A percentile compares a stretch with the other conserved stretches of the same genome.
These are phyloP conservation scores for Suillus hirtellus DNA, from an alignment of 768 basidiomycete genomes.

Conservation along the genomic window DNA sequence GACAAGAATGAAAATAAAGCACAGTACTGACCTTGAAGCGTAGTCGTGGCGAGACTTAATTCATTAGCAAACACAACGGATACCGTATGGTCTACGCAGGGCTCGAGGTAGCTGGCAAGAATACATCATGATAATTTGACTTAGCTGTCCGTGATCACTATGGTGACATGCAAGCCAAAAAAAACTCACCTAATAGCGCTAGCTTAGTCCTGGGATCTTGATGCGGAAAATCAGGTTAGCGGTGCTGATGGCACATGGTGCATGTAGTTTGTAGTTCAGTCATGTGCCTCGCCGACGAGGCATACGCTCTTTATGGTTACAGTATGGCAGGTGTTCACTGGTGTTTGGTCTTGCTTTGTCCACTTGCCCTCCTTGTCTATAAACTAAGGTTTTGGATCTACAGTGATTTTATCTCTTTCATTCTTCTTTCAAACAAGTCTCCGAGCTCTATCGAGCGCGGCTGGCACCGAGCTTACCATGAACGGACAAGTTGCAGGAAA, in stretches of 20 bases:
- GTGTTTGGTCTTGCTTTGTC: conserved; percentile 8
- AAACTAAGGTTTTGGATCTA: conserved; percentile 4
- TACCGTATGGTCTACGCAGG: not conserved
- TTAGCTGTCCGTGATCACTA: not conserved
- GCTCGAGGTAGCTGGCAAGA: not conserved
- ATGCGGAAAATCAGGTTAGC: not conserved
- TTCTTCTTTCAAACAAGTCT: conserved; percentile 10
- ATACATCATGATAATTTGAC: not conserved
- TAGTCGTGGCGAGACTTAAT: not conserved
- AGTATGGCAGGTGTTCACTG: not conserved
- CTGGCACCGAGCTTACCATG: conserved; percentile 11
- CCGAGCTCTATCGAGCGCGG: conserved; percentile 8
- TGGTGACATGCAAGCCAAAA: conserved; percentile 7
- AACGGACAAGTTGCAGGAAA: conserved; percentile 23
- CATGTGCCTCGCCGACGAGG: no score
- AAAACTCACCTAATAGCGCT: conserved; percentile 2
- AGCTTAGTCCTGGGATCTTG: not conserved
- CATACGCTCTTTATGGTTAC: not conserved
- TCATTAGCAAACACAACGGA: not conserved
- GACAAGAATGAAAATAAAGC: not conserved
- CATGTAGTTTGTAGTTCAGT: no score
- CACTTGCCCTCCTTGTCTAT: conserved; percentile 2
- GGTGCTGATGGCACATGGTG: not conserved
- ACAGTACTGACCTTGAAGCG: not conserved
- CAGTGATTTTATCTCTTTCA: conserved; percentile 2